Evolutionary conservation across 2,329 filamentous ascomycete species (phyloP), one percentile per base, ranked within the genome.

Genomic region (Seiridium unicorne): DNA sequence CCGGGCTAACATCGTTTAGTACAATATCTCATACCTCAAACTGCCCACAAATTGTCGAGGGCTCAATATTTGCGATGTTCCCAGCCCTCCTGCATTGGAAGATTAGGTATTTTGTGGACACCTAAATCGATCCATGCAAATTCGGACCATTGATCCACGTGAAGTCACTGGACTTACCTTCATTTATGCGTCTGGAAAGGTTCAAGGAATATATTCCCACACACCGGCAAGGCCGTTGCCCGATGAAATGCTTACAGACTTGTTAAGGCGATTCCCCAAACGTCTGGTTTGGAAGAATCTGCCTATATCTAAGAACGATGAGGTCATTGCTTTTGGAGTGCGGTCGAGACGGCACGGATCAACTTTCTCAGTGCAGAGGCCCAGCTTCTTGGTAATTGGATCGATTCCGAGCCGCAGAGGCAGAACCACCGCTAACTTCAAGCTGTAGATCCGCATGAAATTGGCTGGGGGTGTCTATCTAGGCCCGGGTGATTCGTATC

Each of bases 251-350:
- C 35, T 36, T 11, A 13, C 5, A 10, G 3, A 11, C n/a, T 10
- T 7, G 9, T 38, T 9, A 34, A 54, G 8, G n/a, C 5, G 11
- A 6, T 5, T 46, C 3, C 6, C 5, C 11, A 18, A 44, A 3
- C n/a, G 32, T 40, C 18, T 32, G 26, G 18, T 10, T 53, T 59
- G 57, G 57, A n/a, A 35, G 9, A 18, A 59, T 38, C 36, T 59
- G 13, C 57, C 57, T 53, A 59, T 59, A 46, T 26, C 57, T 5
- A 51, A 54, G 26, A 38, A 38, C 4, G 57, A 59, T n/a, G 48
- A 51, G 31, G 46, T 59, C 26, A 31, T 11, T 32, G 48, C 38
- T 6, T 8, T 59, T 31, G 57, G 38, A 8, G 4, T 59, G 47
- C 47, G 57, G 11, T 18, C 53, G 32, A 32, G 54, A 26, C 18